phyloP scores from a whole-genome alignment of 2,329 filamentous ascomycete species.

The Aspergillus chevalieri region DNA sequence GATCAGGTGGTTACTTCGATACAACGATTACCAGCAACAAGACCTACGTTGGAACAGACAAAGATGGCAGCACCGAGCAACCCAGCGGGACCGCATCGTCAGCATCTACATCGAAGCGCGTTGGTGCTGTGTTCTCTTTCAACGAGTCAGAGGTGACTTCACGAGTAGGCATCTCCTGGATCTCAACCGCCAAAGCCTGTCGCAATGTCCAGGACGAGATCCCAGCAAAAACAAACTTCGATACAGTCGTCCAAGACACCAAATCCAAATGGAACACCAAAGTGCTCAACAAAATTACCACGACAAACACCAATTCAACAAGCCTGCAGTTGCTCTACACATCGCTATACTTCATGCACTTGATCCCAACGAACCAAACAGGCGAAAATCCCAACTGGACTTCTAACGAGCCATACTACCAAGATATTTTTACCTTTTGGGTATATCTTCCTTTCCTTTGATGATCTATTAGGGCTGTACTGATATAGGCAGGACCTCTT shows the following conservation, averaged over 20 bases:
- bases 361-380: constrained; percentile 64
- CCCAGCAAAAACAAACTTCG: constrained; percentile 38
- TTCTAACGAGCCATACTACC: constrained; percentile 62
- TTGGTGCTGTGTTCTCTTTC: constrained; percentile 50
- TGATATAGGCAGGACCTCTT: constrained; percentile 45
- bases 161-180: constrained; percentile 61
- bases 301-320: constrained; percentile 50
- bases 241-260: constrained; percentile 42
- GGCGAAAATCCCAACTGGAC: constrained; percentile 64
- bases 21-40: constrained; percentile 24
- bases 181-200: constrained; percentile 58
- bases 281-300: constrained; percentile 59
- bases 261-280: constrained; percentile 55
- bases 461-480: not conserved
- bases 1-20: constrained; percentile 58
- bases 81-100: constrained; percentile 27
- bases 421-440: constrained; percentile 68
- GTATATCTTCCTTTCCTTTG: constrained; percentile 10
- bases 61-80: constrained; percentile 22
- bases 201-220: constrained; percentile 54
- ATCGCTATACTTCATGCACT: constrained; percentile 62
- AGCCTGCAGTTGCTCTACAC: constrained; percentile 60
- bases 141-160: constrained; percentile 44
- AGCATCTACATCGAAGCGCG: constrained; percentile 41
- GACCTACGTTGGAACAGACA: constrained; percentile 22